Conservation (phyloP, 2,329 filamentous ascomycete species). For the Coniella vitis region DNA sequence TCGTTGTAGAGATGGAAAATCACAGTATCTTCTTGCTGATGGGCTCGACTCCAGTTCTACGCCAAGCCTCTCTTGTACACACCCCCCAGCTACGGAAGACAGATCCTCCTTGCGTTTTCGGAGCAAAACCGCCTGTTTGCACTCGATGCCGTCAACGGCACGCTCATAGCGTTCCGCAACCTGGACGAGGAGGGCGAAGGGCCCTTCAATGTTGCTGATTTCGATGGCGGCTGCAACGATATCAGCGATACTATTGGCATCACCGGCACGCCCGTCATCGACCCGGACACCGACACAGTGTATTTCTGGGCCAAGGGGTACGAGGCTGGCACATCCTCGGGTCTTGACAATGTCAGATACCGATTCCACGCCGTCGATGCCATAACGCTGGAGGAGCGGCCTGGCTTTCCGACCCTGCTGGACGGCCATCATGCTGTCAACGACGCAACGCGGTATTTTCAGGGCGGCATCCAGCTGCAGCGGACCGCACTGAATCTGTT, state of each 20-base stretch:
- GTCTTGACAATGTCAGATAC: slow-evolving; percentile 7
- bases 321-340: slow-evolving; percentile 1
- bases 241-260: slow-evolving; percentile 40
- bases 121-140: slow-evolving; percentile 54
- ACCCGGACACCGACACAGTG: slow-evolving; percentile 36
- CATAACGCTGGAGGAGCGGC: slow-evolving; percentile 11
- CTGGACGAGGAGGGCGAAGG: slow-evolving; percentile 24
- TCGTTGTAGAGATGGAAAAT: too few relatives aligned
- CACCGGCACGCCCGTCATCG: slow-evolving; percentile 40
- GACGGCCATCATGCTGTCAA: slow-evolving; percentile 39
- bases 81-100: slow-evolving; percentile 31
- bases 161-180: slow-evolving; percentile 36
- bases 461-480: slow-evolving; percentile 39
- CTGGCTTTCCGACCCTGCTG: slow-evolving; percentile 35
- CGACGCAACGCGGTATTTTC: slow-evolving; percentile 35
- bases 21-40: too few relatives aligned
- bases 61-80: slow-evolving; percentile 46
- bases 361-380: slow-evolving; percentile 17
- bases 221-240: slow-evolving; percentile 39
- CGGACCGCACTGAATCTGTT: slow-evolving; percentile 28
- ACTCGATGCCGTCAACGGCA: slow-evolving; percentile 47
- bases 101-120: slow-evolving; percentile 48
- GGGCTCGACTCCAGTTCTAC: too few relatives aligned
- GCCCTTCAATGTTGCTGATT: slow-evolving; percentile 42
- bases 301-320: slow-evolving; percentile 17